These are phyloP conservation scores for Xylaria polymorpha DNA, from an alignment of 2,329 filamentous ascomycete genomes.

Conservation along the genomic window DNA sequence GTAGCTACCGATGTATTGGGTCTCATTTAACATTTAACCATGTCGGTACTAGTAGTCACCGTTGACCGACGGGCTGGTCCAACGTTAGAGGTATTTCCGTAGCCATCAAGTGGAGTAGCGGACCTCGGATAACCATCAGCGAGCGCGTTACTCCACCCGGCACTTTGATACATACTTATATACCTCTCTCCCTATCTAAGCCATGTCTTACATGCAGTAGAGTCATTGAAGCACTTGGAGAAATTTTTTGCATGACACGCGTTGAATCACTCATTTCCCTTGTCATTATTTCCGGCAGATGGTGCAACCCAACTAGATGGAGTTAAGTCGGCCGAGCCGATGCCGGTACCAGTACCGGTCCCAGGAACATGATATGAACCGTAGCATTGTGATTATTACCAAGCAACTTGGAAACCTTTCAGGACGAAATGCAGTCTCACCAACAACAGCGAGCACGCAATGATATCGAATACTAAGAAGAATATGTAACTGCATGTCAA, in stretches of 20 bases:
- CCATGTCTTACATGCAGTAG: conserved; percentile 2
- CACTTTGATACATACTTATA: not conserved
- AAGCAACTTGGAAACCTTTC: not conserved
- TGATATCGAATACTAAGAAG: not conserved
- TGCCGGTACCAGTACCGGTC: no score
- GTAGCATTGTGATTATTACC: not conserved
- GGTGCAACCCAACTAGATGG: not conserved
- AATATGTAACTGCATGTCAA: not conserved
- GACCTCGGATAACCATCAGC: conserved; percentile 21
- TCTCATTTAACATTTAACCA: conserved; percentile 1
- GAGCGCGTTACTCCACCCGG: not conserved
- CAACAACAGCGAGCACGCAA: not conserved
- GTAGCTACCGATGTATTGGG: conserved; percentile 11
- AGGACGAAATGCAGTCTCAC: not conserved
- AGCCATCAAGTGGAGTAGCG: conserved; percentile 12
- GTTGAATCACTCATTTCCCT: not conserved
- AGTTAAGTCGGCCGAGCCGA: conserved; percentile 1
- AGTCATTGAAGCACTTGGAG: not conserved
- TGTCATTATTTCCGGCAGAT: not conserved
- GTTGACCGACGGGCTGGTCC: not conserved
- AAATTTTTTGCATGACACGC: not conserved
- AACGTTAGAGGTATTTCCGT: not conserved
- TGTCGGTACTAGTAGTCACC: not conserved
- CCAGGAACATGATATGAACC: not conserved
- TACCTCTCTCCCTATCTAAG: not conserved